Conservation (phyloP, 2,329 filamentous ascomycete species). For the Colletotrichum sp. region DNA sequence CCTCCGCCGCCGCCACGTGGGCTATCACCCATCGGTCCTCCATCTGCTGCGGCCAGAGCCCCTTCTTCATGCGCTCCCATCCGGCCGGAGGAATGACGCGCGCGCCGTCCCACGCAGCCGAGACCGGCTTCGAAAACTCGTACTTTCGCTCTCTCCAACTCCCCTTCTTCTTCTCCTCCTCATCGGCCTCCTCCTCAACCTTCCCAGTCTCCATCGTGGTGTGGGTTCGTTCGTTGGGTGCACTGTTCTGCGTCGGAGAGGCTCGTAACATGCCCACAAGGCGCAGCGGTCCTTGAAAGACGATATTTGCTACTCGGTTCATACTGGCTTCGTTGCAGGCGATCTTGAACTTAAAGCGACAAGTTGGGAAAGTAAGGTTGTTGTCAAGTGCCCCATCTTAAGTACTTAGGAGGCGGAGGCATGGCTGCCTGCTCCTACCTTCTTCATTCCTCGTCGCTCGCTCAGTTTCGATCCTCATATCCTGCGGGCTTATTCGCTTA, state of each 20-base stretch:
- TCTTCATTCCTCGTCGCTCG: neutral
- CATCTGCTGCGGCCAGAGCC: neutral
- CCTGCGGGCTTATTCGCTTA: neutral
- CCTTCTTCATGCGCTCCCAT: conserved; percentile 4
- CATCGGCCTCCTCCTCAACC: neutral
- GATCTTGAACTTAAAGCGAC: neutral
- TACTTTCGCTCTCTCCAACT: neutral
- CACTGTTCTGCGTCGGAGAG: neutral
- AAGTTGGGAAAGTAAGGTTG: neutral
- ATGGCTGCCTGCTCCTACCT: neutral
- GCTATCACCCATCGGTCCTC: neutral
- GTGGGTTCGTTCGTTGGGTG: neutral
- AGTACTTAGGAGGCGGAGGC: neutral
- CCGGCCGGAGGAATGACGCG: neutral
- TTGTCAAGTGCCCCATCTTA: neutral
- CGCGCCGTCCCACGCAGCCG: neutral
- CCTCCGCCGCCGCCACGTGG: neutral
- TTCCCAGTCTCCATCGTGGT: neutral
- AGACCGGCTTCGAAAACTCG: neutral
- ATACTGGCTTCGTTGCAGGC: neutral
- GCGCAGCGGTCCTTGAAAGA: neutral
- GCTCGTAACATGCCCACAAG: neutral
- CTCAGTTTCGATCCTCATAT: neutral
- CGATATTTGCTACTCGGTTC: neutral
- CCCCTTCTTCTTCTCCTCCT: neutral